phyloP scores from a whole-genome alignment of 1,284 basidiomycete genomes.

The Melampsora americana region DNA sequence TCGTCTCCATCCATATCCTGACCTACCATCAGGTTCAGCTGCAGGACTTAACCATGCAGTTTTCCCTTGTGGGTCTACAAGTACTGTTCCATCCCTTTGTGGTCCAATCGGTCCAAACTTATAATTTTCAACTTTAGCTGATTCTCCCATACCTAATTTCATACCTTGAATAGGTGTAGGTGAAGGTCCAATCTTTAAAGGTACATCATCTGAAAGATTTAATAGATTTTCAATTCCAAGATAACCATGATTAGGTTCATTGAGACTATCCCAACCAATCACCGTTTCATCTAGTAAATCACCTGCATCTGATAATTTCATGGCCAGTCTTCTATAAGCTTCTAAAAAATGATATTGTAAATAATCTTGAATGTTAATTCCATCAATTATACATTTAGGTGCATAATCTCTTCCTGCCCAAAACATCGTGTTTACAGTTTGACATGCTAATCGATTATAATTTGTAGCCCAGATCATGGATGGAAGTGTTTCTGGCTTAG shows the following conservation, averaged over 20 bases:
- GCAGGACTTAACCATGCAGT: constrained; percentile 50
- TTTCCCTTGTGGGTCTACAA: constrained; percentile 75
- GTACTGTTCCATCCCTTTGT: constrained; percentile 66
- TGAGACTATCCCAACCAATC: constrained; percentile 94
- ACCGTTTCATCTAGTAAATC: constrained; percentile 79
- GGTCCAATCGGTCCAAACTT: constrained; percentile 78
- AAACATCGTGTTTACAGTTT: constrained; percentile 91
- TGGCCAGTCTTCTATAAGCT: constrained; percentile 71
- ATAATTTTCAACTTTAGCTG: constrained; percentile 81
- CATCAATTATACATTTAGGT: constrained; percentile 86
- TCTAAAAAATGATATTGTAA: constrained; percentile 80
- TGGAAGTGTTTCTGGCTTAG: constrained; percentile 72
- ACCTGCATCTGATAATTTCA: constrained; percentile 68
- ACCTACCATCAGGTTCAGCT: constrained; percentile 46
- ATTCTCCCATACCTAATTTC: constrained; percentile 78
- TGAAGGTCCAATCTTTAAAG: constrained; percentile 69
- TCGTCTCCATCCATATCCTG: constrained; percentile 74
- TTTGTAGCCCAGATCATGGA: constrained; percentile 94
- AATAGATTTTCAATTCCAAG: constrained; percentile 67
- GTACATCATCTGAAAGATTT: constrained; percentile 51
- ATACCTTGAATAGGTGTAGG: constrained; percentile 83
- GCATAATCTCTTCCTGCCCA: constrained; percentile 86
- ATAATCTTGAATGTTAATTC: constrained; percentile 87
- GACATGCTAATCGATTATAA: constrained; percentile 79
- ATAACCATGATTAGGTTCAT: constrained; percentile 87